A percentile compares a stretch with the other conserved stretches of the same genome.
Evolutionary conservation across 2,329 filamentous ascomycete genomes (phyloP).

Genomic region (Aspergillus calidoustus): DNA sequence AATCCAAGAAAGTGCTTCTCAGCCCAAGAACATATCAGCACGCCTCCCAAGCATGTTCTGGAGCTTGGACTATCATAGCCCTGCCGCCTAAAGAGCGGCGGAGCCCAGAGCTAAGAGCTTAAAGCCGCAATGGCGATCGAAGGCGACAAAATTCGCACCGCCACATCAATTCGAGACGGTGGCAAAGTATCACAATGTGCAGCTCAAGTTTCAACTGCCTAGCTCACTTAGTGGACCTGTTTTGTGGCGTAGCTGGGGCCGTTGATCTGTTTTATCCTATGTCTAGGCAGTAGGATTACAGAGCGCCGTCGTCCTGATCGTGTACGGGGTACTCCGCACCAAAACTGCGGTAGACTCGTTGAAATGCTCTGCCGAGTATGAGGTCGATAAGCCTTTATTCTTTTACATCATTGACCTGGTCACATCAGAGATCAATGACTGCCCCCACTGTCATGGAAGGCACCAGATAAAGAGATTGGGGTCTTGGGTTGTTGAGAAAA

Average conservation of each 20-base stretch:
- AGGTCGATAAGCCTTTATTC: neutral
- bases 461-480: neutral
- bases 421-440: neutral
- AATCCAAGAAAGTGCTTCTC: slow-evolving; percentile 18
- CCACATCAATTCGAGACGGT: slow-evolving; percentile 5
- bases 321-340: neutral
- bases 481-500: neutral
- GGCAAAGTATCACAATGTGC: neutral
- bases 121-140: slow-evolving; percentile 4
- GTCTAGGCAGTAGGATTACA: slow-evolving; percentile 15
- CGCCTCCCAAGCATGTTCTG: neutral
- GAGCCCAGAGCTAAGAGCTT: neutral
- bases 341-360: neutral
- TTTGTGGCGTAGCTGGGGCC: slow-evolving; percentile 12
- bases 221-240: neutral
- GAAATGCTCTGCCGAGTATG: neutral
- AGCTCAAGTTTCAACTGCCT: neutral
- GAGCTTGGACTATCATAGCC: slow-evolving; percentile 10
- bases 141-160: slow-evolving; percentile 1
- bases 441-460: neutral
- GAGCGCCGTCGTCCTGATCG: neutral
- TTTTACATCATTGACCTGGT: slow-evolving; percentile 1
- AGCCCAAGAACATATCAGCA: neutral
- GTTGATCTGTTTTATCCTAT: neutral
- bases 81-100: slow-evolving; percentile 5